Evolutionary conservation across 371 early-diverging fungal genomes (phyloP).

Genomic region (Mortierella polycephala): DNA sequence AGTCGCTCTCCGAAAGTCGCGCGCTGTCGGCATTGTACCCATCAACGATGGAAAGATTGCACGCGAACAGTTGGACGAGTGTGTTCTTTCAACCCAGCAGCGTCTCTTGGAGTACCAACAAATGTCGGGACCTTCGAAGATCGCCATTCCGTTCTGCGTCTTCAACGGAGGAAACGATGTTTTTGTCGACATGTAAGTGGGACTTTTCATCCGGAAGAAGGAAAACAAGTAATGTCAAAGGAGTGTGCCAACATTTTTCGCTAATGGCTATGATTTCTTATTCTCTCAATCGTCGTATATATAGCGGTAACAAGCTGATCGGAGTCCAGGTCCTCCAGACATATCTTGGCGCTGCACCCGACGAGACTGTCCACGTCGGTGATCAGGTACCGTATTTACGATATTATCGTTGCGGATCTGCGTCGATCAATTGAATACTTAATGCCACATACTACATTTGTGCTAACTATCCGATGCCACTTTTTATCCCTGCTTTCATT

Average conservation of each 20-base stretch:
- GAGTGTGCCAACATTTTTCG: not conserved
- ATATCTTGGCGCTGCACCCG: slow-evolving; percentile 63
- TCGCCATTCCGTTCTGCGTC: slow-evolving; percentile 83
- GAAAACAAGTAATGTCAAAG: too few species aligned
- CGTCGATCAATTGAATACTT: too few species aligned
- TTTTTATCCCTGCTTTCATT: not conserved
- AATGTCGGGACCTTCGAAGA: slow-evolving; percentile 56
- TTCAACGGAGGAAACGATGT: slow-evolving; percentile 89
- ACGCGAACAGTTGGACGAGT: slow-evolving; percentile 77
- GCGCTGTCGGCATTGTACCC: slow-evolving; percentile 76
- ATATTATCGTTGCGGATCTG: not conserved
- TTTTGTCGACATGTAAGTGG: slow-evolving; percentile 79
- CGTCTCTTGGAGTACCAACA: slow-evolving; percentile 62
- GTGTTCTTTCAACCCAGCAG: slow-evolving; percentile 70
- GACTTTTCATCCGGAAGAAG: not conserved
- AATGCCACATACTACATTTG: too few species aligned
- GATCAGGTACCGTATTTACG: slow-evolving; percentile 68
- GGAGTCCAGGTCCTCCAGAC: slow-evolving; percentile 77
- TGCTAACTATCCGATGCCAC: not conserved
- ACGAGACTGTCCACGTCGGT: slow-evolving; percentile 81
- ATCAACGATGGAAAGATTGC: slow-evolving; percentile 58
- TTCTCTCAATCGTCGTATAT: not conserved
- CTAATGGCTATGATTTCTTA: not conserved
- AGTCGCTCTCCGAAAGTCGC: slow-evolving; percentile 71
- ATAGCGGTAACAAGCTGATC: slow-evolving; percentile 74